phyloP scores from a whole-genome alignment of 2,329 filamentous ascomycete species.

The Xylaria multiplex region DNA sequence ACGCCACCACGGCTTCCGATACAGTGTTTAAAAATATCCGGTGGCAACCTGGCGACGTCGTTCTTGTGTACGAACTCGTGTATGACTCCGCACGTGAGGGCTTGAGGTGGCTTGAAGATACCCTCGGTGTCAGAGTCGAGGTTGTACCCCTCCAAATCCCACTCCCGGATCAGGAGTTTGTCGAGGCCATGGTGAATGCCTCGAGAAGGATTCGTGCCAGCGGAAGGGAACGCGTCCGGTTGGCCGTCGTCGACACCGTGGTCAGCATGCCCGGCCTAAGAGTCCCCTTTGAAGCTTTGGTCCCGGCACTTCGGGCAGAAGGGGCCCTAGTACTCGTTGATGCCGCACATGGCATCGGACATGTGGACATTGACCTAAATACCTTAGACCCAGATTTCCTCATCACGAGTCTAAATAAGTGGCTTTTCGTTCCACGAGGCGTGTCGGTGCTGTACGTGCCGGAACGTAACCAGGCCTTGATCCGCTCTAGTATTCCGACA shows the following conservation, averaged over 20 bases:
- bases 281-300: conserved; percentile 68
- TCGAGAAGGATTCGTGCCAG: conserved; percentile 49
- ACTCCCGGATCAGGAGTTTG: conserved; percentile 63
- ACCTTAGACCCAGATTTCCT: conserved; percentile 73
- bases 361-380: conserved; percentile 67
- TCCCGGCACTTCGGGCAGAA: conserved; percentile 62
- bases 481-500: conserved; percentile 71
- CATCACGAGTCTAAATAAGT: conserved; percentile 74
- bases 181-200: conserved; percentile 60
- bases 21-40: conserved; percentile 69
- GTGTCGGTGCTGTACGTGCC: conserved; percentile 73
- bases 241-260: conserved; percentile 74
- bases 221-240: conserved; percentile 57
- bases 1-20: conserved; percentile 72
- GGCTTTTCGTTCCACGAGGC: conserved; percentile 72
- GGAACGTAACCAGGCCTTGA: conserved; percentile 66
- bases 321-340: conserved; percentile 70
- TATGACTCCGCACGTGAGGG: conserved; percentile 71
- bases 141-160: conserved; percentile 65
- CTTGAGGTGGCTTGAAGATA: conserved; percentile 67
- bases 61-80: conserved; percentile 70
- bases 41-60: conserved; percentile 65
- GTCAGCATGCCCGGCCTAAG: conserved; percentile 71
- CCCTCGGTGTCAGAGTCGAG: conserved; percentile 50
- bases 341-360: conserved; percentile 72